Evolutionary conservation across 2,329 filamentous ascomycete genomes (phyloP).

Genomic region (Chaetomiaceae sp.): DNA sequence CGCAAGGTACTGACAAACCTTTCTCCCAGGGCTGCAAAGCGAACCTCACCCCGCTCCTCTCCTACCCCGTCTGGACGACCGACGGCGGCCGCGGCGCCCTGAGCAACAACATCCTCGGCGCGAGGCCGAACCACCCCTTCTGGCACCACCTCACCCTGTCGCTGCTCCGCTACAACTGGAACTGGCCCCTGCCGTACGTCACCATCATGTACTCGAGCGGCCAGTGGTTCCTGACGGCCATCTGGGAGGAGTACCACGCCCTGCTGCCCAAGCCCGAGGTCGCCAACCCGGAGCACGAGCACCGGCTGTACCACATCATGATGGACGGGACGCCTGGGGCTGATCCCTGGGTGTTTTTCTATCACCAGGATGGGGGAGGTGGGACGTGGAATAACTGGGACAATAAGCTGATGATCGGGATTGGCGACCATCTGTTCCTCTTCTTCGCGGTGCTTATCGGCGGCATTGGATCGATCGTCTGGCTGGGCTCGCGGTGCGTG

Average conservation of each 20-base stretch:
- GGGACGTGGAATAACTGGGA: constrained; percentile 29
- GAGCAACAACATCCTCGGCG: constrained; percentile 28
- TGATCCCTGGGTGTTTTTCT: constrained; percentile 27
- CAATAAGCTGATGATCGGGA: constrained; percentile 23
- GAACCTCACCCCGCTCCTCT: constrained; percentile 21
- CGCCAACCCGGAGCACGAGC: constrained; percentile 11
- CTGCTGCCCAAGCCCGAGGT: constrained; percentile 16
- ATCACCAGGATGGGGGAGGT: constrained; percentile 24
- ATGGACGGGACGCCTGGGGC: constrained; percentile 25
- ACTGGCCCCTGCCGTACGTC: constrained; percentile 26
- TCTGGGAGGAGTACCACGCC: constrained; percentile 27
- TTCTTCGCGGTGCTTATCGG: constrained; percentile 13
- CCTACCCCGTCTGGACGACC: constrained; percentile 26
- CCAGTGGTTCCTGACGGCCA: constrained; percentile 29
- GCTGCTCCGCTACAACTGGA: constrained; percentile 21
- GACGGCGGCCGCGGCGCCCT: constrained; percentile 27
- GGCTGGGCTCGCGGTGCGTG: constrained; percentile 2
- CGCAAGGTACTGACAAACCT: background rate
- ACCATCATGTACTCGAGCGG: constrained; percentile 28
- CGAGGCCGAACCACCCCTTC: constrained; percentile 25
- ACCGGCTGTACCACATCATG: constrained; percentile 25
- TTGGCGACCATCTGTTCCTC: constrained; percentile 25
- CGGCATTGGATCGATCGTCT: constrained; percentile 1
- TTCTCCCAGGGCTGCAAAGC: constrained; percentile 22
- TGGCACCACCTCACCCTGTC: constrained; percentile 22